A percentile compares a stretch with the other conserved stretches of the same genome.
Conservation (phyloP, 441 rosid genomes). For the Mallotus repandus region DNA sequence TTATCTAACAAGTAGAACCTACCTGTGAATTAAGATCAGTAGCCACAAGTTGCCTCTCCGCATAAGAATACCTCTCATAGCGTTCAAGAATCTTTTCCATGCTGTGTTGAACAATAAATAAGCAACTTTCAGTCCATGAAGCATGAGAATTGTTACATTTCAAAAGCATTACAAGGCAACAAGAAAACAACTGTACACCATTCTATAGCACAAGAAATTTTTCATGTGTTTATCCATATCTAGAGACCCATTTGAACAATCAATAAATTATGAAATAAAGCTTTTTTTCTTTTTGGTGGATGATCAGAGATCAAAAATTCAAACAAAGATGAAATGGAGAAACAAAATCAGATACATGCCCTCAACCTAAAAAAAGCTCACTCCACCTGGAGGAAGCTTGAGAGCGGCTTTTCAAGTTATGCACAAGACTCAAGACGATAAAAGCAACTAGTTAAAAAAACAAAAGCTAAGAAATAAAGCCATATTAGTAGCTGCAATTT, state of each 20-base stretch:
- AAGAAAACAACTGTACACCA: too few relatives aligned
- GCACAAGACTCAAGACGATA: background rate
- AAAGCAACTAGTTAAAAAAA: background rate
- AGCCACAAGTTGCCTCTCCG: conserved; percentile 65
- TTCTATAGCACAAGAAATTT: background rate
- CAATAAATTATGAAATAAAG: too few relatives aligned
- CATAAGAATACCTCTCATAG: conserved; percentile 76
- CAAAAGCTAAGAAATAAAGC: too few relatives aligned
- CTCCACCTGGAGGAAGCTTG: too few relatives aligned
- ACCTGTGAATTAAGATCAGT: conserved; percentile 54
- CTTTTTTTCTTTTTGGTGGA: too few relatives aligned
- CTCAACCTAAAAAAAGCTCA: too few relatives aligned
- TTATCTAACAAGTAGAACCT: background rate
- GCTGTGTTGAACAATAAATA: conserved; percentile 40
- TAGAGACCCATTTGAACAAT: too few relatives aligned
- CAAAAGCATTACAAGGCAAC: too few relatives aligned
- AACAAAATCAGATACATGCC: background rate
- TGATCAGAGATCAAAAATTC: background rate
- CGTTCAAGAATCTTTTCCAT: conserved; percentile 97
- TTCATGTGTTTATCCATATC: too few relatives aligned
- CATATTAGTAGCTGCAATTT: too few relatives aligned
- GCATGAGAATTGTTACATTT: background rate
- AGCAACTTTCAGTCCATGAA: background rate
- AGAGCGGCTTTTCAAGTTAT: too few relatives aligned
- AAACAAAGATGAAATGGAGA: background rate